Evolutionary conservation across 2,329 filamentous ascomycete species (phyloP).

Genomic region (Coleophoma eucalyptorum): DNA sequence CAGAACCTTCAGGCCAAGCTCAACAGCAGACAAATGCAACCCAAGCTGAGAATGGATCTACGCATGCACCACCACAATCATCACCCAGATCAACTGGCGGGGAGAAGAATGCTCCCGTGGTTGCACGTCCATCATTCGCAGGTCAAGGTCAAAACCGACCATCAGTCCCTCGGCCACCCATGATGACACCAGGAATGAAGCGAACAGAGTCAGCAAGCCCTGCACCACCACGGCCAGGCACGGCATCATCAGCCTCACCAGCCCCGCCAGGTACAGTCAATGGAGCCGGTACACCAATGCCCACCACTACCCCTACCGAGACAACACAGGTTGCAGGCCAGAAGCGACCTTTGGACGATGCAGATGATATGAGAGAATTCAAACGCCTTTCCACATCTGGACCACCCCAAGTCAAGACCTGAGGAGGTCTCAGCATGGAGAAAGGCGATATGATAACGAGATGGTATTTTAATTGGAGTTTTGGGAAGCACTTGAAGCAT

Average conservation of each 20-base stretch:
- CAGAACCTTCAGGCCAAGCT: conserved; percentile 3
- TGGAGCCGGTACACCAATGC: conserved; percentile 8
- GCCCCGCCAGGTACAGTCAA: conserved; percentile 5
- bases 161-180: conserved; percentile 23
- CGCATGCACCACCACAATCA: conserved; percentile 13
- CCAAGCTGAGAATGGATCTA: conserved; percentile 13
- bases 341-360: conserved; percentile 19
- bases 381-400: conserved; percentile 17
- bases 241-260: conserved; percentile 18
- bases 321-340: conserved; percentile 12
- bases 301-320: conserved; percentile 4
- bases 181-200: conserved; percentile 19
- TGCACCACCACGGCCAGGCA: conserved; percentile 11
- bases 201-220: conserved; percentile 18
- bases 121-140: conserved; percentile 23
- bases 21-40: conserved; percentile 7
- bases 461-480: too few species aligned
- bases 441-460: too few species aligned
- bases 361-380: conserved; percentile 14
- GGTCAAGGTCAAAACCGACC: conserved; percentile 18
- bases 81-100: conserved; percentile 10
- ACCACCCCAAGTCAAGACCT: conserved; percentile 15
- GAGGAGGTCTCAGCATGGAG: not conserved
- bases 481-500: too few species aligned
- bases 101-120: conserved; percentile 12